Conservation (phyloP, 2,329 filamentous ascomycete species). For the Scedosporium minutisporum region DNA sequence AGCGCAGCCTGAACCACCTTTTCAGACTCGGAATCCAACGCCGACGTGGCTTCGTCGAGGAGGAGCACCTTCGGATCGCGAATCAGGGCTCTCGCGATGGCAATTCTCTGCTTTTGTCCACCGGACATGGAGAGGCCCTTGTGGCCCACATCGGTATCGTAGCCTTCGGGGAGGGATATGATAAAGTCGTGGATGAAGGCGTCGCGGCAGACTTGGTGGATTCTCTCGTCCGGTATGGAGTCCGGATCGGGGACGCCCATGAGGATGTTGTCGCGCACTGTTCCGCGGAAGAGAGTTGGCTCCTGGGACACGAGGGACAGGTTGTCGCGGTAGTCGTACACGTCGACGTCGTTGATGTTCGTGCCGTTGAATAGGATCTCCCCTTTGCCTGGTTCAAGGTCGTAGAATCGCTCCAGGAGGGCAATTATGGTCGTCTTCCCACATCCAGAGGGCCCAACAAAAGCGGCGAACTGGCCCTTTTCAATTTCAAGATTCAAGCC, state of each 20-base stretch:
- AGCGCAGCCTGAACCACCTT: conserved; percentile 55
- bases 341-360: conserved; percentile 19
- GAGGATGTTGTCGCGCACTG: conserved; percentile 45
- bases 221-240: conserved; percentile 22
- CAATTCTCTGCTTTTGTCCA: conserved; percentile 62
- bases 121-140: conserved; percentile 61
- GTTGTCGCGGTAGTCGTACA: conserved; percentile 21
- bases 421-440: conserved; percentile 52
- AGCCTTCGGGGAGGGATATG: conserved; percentile 45
- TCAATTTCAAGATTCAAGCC: conserved; percentile 40
- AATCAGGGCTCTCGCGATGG: conserved; percentile 63
- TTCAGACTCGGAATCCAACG: conserved; percentile 57
- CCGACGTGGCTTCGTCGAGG: conserved; percentile 63
- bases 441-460: conserved; percentile 48
- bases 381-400: conserved; percentile 24
- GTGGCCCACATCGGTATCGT: conserved; percentile 54
- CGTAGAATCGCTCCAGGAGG: conserved; percentile 35
- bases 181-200: conserved; percentile 51
- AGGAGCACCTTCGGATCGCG: conserved; percentile 57
- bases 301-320: conserved; percentile 32
- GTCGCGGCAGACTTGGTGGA: conserved; percentile 39
- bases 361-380: conserved; percentile 18
- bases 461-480: conserved; percentile 39
- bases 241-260: conserved; percentile 25
- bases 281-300: conserved; percentile 34